Conservation (phyloP, 805 yeast genomes). For the Candida palmyrensis region DNA sequence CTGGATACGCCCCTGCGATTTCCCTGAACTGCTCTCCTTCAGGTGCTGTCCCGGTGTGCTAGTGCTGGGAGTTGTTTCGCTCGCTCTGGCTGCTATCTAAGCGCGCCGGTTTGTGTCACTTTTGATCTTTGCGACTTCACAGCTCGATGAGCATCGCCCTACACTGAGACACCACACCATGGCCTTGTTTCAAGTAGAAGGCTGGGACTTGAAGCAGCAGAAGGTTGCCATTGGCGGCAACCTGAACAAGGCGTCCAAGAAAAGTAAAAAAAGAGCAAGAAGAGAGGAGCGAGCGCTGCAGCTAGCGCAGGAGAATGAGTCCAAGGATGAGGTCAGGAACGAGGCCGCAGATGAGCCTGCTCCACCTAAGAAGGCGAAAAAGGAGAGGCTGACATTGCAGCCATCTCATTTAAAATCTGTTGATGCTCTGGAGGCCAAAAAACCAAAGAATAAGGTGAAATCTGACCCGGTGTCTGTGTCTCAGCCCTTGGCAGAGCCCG, state of each 20-base stretch:
- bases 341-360: constrained; percentile 6
- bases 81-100: no score
- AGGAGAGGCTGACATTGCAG: background rate
- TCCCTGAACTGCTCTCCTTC: no score
- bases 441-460: constrained; percentile 2
- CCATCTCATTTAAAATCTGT: no score
- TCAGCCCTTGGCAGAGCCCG: no score
- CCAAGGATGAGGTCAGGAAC: constrained; percentile 4
- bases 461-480: constrained; percentile 3
- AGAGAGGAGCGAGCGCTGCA: constrained; percentile 11
- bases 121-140: no score
- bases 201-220: constrained; percentile 66
- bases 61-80: no score
- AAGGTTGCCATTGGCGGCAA: constrained; percentile 44
- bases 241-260: constrained; percentile 21
- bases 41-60: no score
- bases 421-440: background rate
- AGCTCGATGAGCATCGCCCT: no score
- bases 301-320: constrained; percentile 5
- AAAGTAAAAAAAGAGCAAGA: constrained; percentile 17
- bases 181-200: constrained; percentile 76
- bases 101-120: no score
- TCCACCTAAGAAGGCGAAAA: background rate
- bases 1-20: no score
- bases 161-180: constrained; percentile 35